phyloP scores from a whole-genome alignment of 768 basidiomycete species.

The Lactifluus volemus region DNA sequence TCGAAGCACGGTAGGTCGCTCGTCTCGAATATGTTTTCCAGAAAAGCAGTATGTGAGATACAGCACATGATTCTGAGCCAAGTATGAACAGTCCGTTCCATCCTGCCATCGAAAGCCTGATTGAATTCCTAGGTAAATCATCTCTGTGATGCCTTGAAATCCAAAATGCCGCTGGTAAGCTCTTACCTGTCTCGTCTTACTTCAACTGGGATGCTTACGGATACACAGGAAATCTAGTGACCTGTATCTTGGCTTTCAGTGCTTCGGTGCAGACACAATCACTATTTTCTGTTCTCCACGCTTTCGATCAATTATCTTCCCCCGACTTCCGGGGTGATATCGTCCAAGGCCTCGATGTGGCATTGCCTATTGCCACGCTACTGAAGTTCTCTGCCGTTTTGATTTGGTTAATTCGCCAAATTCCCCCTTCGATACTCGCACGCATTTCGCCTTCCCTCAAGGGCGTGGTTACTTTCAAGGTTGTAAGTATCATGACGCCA shows the following conservation, averaged over 20 bases:
- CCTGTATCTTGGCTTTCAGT: slow-evolving; percentile 35
- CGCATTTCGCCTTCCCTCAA: not conserved
- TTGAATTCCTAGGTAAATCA: slow-evolving; percentile 26
- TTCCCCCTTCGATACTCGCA: not conserved
- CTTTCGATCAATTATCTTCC: slow-evolving; percentile 26
- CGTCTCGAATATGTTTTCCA: slow-evolving; percentile 32
- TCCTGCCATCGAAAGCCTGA: not conserved
- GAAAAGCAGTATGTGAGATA: slow-evolving; percentile 30
- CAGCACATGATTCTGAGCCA: slow-evolving; percentile 29
- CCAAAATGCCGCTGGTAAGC: slow-evolving; percentile 5
- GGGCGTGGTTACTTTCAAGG: not conserved
- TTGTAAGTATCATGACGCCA: not conserved
- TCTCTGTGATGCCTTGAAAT: slow-evolving; percentile 19
- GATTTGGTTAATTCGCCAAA: not conserved
- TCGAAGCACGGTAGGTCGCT: slow-evolving; percentile 28
- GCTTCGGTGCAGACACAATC: slow-evolving; percentile 36
- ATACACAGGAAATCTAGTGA: slow-evolving; percentile 23
- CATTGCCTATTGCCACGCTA: slow-evolving; percentile 23
- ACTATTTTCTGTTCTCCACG: slow-evolving; percentile 34
- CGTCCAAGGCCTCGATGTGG: slow-evolving; percentile 26
- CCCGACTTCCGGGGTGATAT: slow-evolving; percentile 31
- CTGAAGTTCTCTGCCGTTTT: slow-evolving; percentile 1
- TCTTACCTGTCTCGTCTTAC: not conserved
- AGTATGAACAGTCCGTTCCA: slow-evolving; percentile 17
- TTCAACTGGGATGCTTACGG: not conserved